A percentile compares a stretch with the other conserved stretches of the same genome.
phyloP scores from a whole-genome alignment of 2,329 filamentous ascomycete species.

The Emericellopsis atlantica region DNA sequence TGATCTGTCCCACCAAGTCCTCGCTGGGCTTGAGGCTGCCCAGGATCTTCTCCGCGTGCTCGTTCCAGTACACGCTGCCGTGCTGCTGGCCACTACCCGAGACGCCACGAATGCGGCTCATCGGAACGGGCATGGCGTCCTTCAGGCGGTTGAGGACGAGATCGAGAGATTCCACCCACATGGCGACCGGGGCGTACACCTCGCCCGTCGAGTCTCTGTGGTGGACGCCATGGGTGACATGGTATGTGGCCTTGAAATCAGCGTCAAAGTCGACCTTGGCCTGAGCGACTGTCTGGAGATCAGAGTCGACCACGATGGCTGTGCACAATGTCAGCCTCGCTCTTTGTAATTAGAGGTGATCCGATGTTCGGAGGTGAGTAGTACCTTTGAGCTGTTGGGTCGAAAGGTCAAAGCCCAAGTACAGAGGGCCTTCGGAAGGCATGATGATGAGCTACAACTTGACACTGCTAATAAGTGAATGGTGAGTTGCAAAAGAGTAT shows the following conservation, averaged over 20 bases:
- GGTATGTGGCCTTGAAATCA: constrained; percentile 62
- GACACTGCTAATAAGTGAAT: neutral
- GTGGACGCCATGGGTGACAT: constrained; percentile 77
- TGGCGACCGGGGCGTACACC: constrained; percentile 81
- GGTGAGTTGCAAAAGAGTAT: neutral
- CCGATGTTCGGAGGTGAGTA: neutral
- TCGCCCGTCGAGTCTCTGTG: constrained; percentile 73
- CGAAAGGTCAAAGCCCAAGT: constrained; percentile 89
- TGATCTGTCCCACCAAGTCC: constrained; percentile 60
- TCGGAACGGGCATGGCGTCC: constrained; percentile 49
- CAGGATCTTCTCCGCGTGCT: constrained; percentile 54
- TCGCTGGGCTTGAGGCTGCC: constrained; percentile 43
- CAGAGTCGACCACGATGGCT: constrained; percentile 75
- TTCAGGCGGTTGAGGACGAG: constrained; percentile 65
- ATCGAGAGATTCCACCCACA: constrained; percentile 92
- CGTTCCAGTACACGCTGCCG: constrained; percentile 89
- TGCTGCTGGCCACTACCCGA: constrained; percentile 95
- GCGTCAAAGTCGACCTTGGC: constrained; percentile 93
- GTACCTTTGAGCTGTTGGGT: constrained; percentile 91
- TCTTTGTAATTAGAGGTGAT: neutral
- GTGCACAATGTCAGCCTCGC: constrained; percentile 1
- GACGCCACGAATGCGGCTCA: constrained; percentile 64
- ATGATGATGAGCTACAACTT: constrained; percentile 9
- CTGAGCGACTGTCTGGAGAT: constrained; percentile 68
- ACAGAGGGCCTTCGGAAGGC: constrained; percentile 45